Conservation (phyloP, 495 filamentous ascomycete species). For the Talaromyces adpressus region DNA sequence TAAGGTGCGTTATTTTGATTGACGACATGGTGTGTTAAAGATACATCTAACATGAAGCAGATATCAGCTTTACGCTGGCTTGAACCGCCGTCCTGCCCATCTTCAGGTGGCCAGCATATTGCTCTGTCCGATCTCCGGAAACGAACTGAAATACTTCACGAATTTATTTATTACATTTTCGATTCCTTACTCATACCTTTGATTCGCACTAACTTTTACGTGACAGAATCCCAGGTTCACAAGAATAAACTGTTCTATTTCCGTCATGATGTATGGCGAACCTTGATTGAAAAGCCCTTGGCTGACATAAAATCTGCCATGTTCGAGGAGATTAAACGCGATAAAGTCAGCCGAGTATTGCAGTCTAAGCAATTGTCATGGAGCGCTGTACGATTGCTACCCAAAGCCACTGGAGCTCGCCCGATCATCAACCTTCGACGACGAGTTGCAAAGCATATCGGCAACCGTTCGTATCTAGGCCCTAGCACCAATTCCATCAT, state of each 20-base stretch:
- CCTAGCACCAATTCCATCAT: slow-evolving; percentile 77
- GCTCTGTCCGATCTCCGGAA: slow-evolving; percentile 68
- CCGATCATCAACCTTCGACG: slow-evolving; percentile 82
- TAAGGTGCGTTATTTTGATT: slow-evolving; percentile 47
- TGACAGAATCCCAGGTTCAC: slow-evolving; percentile 82
- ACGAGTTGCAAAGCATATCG: slow-evolving; percentile 36
- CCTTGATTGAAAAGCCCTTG: slow-evolving; percentile 66
- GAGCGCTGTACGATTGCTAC: slow-evolving; percentile 73
- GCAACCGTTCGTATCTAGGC: slow-evolving; percentile 43
- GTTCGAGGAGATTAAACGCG: slow-evolving; percentile 69
- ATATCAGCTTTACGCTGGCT: slow-evolving; percentile 69
- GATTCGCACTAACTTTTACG: slow-evolving; percentile 81
- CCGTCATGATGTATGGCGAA: slow-evolving; percentile 85
- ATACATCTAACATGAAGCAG: slow-evolving; percentile 26
- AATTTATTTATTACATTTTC: slow-evolving; percentile 87
- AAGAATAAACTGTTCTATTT: slow-evolving; percentile 87
- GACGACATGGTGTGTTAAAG: not conserved
- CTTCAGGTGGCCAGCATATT: slow-evolving; percentile 40
- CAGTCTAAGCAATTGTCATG: slow-evolving; percentile 60
- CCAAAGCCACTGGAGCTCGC: slow-evolving; percentile 63
- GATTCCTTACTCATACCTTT: slow-evolving; percentile 88
- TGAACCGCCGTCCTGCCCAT: slow-evolving; percentile 32
- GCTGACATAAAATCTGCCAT: slow-evolving; percentile 60
- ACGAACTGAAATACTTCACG: slow-evolving; percentile 69
- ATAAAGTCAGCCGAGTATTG: slow-evolving; percentile 51